These are phyloP conservation scores for Xerocomus nothofagi DNA, from an alignment of 1,284 basidiomycete species.

Conservation along the genomic window DNA sequence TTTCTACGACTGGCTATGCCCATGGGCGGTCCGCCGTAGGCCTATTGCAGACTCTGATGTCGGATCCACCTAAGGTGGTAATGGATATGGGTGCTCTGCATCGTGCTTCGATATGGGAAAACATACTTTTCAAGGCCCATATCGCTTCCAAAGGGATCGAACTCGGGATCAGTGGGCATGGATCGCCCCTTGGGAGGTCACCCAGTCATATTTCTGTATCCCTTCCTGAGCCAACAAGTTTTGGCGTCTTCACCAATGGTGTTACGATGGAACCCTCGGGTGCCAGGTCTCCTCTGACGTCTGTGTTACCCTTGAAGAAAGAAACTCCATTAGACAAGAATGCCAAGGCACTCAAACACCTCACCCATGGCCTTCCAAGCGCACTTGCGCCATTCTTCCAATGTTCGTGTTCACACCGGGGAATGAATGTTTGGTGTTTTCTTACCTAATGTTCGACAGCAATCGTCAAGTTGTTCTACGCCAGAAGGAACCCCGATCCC, in stretches of 20 bases:
- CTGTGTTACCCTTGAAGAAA: slow-evolving; percentile 37
- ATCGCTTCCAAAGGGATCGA: slow-evolving; percentile 55
- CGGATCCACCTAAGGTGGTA: slow-evolving; percentile 66
- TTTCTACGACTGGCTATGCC: slow-evolving; percentile 83
- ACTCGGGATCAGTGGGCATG: slow-evolving; percentile 38
- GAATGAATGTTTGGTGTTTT: slow-evolving; percentile 1
- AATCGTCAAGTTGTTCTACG: slow-evolving; percentile 86
- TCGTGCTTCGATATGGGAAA: slow-evolving; percentile 85
- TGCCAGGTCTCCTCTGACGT: slow-evolving; percentile 22
- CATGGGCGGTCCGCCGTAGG: slow-evolving; percentile 77
- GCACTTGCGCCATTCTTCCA: slow-evolving; percentile 86
- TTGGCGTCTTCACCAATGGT: slow-evolving; percentile 42
- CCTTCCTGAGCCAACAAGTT: slow-evolving; percentile 39
- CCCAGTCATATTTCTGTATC: slow-evolving; percentile 42
- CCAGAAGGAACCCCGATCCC: slow-evolving; percentile 75
- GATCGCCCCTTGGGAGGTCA: slow-evolving; percentile 47
- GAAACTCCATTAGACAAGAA: slow-evolving; percentile 60
- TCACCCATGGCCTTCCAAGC: slow-evolving; percentile 79
- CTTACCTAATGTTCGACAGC: slow-evolving; percentile 45
- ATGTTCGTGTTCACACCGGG: slow-evolving; percentile 49
- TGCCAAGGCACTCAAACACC: slow-evolving; percentile 76
- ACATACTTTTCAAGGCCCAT: slow-evolving; percentile 71
- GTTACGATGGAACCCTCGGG: slow-evolving; percentile 33
- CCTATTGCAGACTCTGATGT: slow-evolving; percentile 76
- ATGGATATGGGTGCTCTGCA: slow-evolving; percentile 80